Percentiles rank a stretch among this genome's conserved stretches.
phyloP scores from a whole-genome alignment of 2,329 filamentous ascomycete genomes.

The Botrytis hyacinthi region DNA sequence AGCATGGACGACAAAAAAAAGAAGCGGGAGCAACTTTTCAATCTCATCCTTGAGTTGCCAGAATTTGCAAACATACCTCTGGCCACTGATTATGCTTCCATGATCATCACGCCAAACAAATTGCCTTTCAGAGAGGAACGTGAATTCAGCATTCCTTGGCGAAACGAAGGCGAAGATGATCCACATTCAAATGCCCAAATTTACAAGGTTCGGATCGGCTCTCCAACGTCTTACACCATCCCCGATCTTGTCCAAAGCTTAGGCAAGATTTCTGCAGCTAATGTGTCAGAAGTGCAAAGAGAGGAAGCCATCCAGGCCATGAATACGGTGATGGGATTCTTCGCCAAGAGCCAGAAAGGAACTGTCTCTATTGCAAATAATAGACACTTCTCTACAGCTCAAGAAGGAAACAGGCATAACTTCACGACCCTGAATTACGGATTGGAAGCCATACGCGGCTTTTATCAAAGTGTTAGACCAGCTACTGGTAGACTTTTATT shows the following conservation, averaged over 20 bases:
- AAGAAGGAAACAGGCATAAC: slow-evolving; percentile 27
- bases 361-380: slow-evolving; percentile 51
- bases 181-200: slow-evolving; percentile 24
- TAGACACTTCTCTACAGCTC: slow-evolving; percentile 49
- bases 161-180: slow-evolving; percentile 35
- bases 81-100: slow-evolving; percentile 35
- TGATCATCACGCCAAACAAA: slow-evolving; percentile 31
- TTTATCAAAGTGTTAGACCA: slow-evolving; percentile 59
- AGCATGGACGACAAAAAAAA: slow-evolving; percentile 34
- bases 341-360: slow-evolving; percentile 40
- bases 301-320: slow-evolving; percentile 54
- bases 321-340: slow-evolving; percentile 56
- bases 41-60: slow-evolving; percentile 35
- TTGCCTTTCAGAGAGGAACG: slow-evolving; percentile 1
- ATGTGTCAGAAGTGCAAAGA: slow-evolving; percentile 37
- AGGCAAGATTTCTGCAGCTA: slow-evolving; percentile 21
- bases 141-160: slow-evolving; percentile 29
- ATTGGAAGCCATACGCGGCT: slow-evolving; percentile 58
- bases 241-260: slow-evolving; percentile 28
- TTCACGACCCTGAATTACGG: slow-evolving; percentile 46
- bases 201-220: slow-evolving; percentile 30
- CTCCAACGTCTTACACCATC: slow-evolving; percentile 26
- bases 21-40: slow-evolving; percentile 23
- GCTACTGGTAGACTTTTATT: slow-evolving; percentile 56
- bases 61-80: slow-evolving; percentile 28